These are phyloP conservation scores for Microdochium trichocladiopsis DNA, from an alignment of 2,329 filamentous ascomycete genomes.

Conservation along the genomic window DNA sequence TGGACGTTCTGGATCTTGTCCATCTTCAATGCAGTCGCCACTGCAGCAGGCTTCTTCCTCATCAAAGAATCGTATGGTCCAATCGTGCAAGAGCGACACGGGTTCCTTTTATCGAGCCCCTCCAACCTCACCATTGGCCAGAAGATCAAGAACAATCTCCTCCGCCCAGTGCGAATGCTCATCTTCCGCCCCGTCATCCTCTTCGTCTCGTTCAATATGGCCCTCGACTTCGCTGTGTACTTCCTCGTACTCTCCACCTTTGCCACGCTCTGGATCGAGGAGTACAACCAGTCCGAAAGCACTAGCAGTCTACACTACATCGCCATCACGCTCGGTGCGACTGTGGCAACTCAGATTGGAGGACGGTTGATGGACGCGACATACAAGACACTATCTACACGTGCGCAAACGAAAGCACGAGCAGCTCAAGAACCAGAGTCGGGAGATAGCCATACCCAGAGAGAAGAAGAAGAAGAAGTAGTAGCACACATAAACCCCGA, in stretches of 20 bases:
- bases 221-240: slow-evolving; percentile 41
- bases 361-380: slow-evolving; percentile 29
- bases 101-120: slow-evolving; percentile 38
- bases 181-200: slow-evolving; percentile 38
- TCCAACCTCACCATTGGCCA: slow-evolving; percentile 36
- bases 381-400: too few relatives aligned
- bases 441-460: too few relatives aligned
- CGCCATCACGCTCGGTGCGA: slow-evolving; percentile 35
- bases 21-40: slow-evolving; percentile 48
- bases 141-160: slow-evolving; percentile 35
- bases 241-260: slow-evolving; percentile 47
- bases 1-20: slow-evolving; percentile 65
- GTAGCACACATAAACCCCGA: slow-evolving; percentile 36
- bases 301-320: slow-evolving; percentile 42
- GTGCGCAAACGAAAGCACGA: too few relatives aligned
- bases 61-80: slow-evolving; percentile 59
- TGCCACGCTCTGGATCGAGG: slow-evolving; percentile 35
- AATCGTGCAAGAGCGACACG: slow-evolving; percentile 49
- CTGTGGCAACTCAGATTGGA: slow-evolving; percentile 26
- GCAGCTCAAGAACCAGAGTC: too few relatives aligned
- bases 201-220: slow-evolving; percentile 34
- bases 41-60: slow-evolving; percentile 45
- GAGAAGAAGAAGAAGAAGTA: too few relatives aligned
- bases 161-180: slow-evolving; percentile 35
- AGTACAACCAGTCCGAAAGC: slow-evolving; percentile 36